These are phyloP conservation scores for Fusarium newnesense DNA, from an alignment of 2,329 filamentous ascomycete genomes.

Conservation along the genomic window DNA sequence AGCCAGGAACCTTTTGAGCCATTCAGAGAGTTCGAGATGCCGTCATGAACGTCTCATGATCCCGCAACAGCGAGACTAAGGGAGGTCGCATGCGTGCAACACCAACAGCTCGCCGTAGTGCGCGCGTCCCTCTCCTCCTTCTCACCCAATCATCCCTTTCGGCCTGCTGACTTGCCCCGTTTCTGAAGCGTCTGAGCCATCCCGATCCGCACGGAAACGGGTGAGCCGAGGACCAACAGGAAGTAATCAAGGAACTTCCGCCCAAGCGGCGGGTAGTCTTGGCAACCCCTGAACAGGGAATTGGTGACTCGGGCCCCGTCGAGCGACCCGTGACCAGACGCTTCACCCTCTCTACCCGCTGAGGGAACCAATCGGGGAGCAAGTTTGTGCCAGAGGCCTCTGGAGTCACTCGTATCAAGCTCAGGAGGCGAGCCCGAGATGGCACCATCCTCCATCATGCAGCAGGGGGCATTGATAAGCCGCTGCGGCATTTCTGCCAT, in stretches of 20 bases:
- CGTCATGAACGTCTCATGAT: constrained; percentile 8
- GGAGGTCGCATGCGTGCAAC: background rate
- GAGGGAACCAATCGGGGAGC: constrained; percentile 4
- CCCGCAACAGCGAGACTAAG: background rate
- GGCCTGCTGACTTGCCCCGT: background rate
- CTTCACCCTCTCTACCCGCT: background rate
- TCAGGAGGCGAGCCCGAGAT: constrained; percentile 3
- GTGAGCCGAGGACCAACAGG: background rate
- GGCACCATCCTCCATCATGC: constrained; percentile 11
- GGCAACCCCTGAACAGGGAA: constrained; percentile 13
- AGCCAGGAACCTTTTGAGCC: background rate
- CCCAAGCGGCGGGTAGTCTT: background rate
- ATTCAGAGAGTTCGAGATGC: constrained; percentile 9
- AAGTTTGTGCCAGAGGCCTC: background rate
- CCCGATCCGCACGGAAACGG: background rate
- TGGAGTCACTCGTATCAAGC: background rate
- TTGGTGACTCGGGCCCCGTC: background rate
- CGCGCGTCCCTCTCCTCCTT: background rate
- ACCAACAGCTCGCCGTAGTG: background rate
- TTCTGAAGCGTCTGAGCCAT: background rate
- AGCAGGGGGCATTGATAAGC: constrained; percentile 3
- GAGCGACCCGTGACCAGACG: background rate
- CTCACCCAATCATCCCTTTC: background rate
- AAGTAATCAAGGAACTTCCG: background rate
- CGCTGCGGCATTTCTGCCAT: constrained; percentile 18